A percentile compares a stretch with the other conserved stretches of the same genome.
Conservation (phyloP, 306 rosid genomes). For the Bauhinia variegata region DNA sequence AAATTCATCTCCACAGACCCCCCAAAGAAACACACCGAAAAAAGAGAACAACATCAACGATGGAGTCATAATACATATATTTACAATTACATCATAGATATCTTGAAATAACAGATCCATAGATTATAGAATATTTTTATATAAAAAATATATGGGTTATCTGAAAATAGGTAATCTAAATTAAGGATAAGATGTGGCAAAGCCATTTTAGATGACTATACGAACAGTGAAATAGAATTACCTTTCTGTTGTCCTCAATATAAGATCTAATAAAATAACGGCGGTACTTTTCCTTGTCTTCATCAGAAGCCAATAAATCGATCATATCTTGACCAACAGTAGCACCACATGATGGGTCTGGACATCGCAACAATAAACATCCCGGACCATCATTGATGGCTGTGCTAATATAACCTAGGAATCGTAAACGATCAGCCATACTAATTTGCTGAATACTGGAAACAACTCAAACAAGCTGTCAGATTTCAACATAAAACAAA, state of each 20-base stretch:
- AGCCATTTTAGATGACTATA: background rate
- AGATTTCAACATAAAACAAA: background rate
- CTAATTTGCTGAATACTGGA: background rate
- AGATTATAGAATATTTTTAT: too few species aligned
- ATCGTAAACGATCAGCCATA: background rate
- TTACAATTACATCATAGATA: background rate
- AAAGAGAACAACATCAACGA: background rate
- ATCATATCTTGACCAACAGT: slow-evolving; percentile 69
- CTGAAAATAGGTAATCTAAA: too few species aligned
- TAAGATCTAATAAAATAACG: slow-evolving; percentile 65
- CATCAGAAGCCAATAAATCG: slow-evolving; percentile 44
- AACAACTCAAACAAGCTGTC: background rate
- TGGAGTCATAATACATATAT: background rate
- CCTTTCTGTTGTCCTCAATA: slow-evolving; percentile 73
- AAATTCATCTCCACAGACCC: background rate
- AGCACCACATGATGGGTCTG: slow-evolving; percentile 71
- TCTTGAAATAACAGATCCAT: background rate
- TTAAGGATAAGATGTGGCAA: background rate
- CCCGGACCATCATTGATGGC: slow-evolving; percentile 75
- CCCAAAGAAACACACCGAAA: too few species aligned
- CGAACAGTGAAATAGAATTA: slow-evolving; percentile 5
- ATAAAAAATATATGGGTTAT: background rate
- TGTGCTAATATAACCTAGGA: slow-evolving; percentile 56
- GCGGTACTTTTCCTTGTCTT: slow-evolving; percentile 57
- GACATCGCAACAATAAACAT: slow-evolving; percentile 67